phyloP scores from a whole-genome alignment of 2,329 filamentous ascomycete genomes.

The Aspergillus ibericus region DNA sequence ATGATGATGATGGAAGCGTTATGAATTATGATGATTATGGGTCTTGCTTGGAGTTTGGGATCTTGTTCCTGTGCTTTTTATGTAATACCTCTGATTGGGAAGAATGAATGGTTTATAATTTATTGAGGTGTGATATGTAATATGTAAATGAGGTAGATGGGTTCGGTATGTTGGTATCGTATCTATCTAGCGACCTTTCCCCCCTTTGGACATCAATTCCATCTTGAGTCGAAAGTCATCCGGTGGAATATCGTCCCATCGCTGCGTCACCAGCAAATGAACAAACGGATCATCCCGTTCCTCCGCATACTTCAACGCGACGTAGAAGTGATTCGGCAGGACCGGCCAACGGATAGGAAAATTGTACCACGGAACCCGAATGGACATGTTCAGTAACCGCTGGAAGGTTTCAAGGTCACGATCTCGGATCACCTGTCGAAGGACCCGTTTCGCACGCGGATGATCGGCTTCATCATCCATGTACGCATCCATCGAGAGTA shows the following conservation, averaged over 20 bases:
- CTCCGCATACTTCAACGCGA: conserved; percentile 31
- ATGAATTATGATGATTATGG: conserved; percentile 13
- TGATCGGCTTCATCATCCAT: conserved; percentile 36
- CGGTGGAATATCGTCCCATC: conserved; percentile 34
- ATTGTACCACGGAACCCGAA: conserved; percentile 33
- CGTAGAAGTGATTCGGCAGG: conserved; percentile 31
- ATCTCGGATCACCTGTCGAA: conserved; percentile 37
- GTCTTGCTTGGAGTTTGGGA: neutral
- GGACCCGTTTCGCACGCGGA: conserved; percentile 32
- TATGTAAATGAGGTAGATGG: neutral
- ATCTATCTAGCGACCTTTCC: neutral
- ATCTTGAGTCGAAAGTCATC: conserved; percentile 23
- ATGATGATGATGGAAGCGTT: neutral
- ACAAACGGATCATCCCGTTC: conserved; percentile 37
- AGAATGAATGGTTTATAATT: neutral
- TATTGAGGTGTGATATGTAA: neutral
- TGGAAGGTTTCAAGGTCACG: conserved; percentile 36
- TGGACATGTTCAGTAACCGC: conserved; percentile 30
- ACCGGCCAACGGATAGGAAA: conserved; percentile 37
- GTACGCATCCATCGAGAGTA: conserved; percentile 39
- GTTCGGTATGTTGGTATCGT: neutral
- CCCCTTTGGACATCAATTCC: conserved; percentile 24
- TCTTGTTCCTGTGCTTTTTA: neutral
- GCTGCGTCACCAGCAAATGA: conserved; percentile 29
- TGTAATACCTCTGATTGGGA: neutral